These are phyloP conservation scores for Xylariales sp. DNA, from an alignment of 2,329 filamentous ascomycete genomes.

Conservation along the genomic window DNA sequence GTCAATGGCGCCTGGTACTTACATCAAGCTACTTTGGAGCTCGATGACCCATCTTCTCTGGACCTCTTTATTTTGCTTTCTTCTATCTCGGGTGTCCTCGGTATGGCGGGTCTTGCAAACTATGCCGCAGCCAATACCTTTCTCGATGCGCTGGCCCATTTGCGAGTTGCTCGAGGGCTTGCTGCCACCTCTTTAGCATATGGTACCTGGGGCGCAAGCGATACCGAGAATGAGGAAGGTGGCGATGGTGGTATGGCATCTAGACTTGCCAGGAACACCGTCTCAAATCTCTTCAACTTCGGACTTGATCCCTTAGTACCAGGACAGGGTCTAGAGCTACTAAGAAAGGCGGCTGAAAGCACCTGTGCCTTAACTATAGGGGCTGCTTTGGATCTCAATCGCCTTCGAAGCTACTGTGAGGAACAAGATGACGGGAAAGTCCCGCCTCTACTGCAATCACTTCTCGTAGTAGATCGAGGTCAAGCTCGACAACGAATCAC, in stretches of 20 bases:
- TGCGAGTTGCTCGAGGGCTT: conserved; percentile 14
- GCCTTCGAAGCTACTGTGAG: conserved; percentile 14
- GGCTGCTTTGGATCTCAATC: conserved; percentile 18
- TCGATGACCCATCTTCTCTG: too few species aligned
- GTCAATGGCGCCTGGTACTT: conserved; percentile 19
- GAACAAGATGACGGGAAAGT: conserved; percentile 16
- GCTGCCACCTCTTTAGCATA: conserved; percentile 21
- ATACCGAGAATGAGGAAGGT: too few species aligned
- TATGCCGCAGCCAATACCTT: conserved; percentile 22
- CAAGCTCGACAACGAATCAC: too few species aligned
- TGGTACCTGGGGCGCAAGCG: conserved; percentile 20
- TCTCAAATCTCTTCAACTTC: conserved; percentile 16
- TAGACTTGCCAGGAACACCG: conserved; percentile 11
- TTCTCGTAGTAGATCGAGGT: conserved; percentile 9
- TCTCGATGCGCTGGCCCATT: conserved; percentile 17
- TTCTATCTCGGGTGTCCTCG: conserved; percentile 22
- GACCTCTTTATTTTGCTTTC: conserved; percentile 22
- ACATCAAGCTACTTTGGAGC: conserved; percentile 16
- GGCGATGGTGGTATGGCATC: conserved; percentile 24
- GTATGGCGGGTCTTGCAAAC: conserved; percentile 18
- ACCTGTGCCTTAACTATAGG: conserved; percentile 16
- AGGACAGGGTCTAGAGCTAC: conserved; percentile 14
- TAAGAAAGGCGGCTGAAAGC: conserved; percentile 14
- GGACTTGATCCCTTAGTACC: conserved; percentile 16
- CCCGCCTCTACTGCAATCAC: conserved; percentile 14